Evolutionary conservation across 1,139 yeast species (phyloP), one percentile per base, ranked within the genome.

Genomic region (Eremothecium sinecaudum): DNA sequence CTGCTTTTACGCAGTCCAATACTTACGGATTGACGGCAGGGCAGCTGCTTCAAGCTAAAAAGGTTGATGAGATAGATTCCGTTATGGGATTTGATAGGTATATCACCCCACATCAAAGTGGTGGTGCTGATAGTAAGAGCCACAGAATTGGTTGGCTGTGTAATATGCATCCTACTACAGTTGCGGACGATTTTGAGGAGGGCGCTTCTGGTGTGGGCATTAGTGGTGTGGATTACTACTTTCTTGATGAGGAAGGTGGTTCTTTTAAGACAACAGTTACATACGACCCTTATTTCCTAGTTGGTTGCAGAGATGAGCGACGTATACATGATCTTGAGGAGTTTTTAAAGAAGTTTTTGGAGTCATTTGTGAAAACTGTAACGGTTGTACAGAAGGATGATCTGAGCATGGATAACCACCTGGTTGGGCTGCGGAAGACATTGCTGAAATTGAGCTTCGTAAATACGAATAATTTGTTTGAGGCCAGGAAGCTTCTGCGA

Each of bases 171-270:
- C 66, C 73, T 2, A 67, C 69, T 0, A 38, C 58, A 10, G 37
- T 56, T 3, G 51, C 59, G 9, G 56, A 50, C n/a, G 40, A 49
- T 4, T 37, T 53, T 22, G 39, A 47, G 25, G 48, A 51, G 24
- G 34, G 64, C 14, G 70, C 78, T 1, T 64, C 67, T 32, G 53
- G 71, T 12, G 64, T 75, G 2, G 93, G 92, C 7, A 66, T 73
- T 32, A 73, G 96, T 0, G 98, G 90, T 4, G 96, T 90, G 3
- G 97, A 90, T 51, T 86, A 81, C 58, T 92, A 92, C 56, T 92
- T 92, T 47, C 62, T 92, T n/a, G 97, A 90, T 54, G 95, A 84
- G 50, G 96, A 87, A 59, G 99, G 99, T 28, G 98, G 97, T 3
- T 75, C 83, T 24, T 92, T 92, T 64, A 90, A 87, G 55, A 78